Conservation (phyloP, 495 filamentous ascomycete genomes). For the Talaromyces proteolyticus region DNA sequence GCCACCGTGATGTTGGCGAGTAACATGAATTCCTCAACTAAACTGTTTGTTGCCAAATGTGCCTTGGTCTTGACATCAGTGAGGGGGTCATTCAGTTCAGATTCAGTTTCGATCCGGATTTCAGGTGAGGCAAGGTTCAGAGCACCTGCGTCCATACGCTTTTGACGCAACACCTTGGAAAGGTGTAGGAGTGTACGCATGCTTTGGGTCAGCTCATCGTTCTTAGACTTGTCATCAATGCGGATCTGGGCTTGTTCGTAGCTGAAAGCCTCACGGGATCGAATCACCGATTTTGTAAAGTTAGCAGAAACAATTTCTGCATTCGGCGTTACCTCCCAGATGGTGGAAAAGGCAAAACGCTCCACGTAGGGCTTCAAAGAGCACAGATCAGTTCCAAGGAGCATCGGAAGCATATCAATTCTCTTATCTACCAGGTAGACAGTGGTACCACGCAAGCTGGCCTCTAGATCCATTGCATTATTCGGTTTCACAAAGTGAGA, state of each 20-base stretch:
- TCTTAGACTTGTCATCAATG: slow-evolving; percentile 80
- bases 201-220: slow-evolving; percentile 82
- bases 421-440: slow-evolving; percentile 98
- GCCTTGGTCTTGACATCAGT: slow-evolving; percentile 89
- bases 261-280: slow-evolving; percentile 95
- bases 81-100: slow-evolving; percentile 90
- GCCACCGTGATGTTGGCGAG: slow-evolving; percentile 96
- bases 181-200: slow-evolving; percentile 85
- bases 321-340: slow-evolving; percentile 86
- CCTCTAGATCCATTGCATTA: slow-evolving; percentile 95
- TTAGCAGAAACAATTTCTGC: slow-evolving; percentile 75
- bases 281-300: slow-evolving; percentile 97
- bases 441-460: slow-evolving; percentile 87
- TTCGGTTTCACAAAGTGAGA: slow-evolving; percentile 97
- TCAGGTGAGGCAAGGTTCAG: slow-evolving; percentile 93
- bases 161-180: slow-evolving; percentile 90
- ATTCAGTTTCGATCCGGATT: slow-evolving; percentile 88
- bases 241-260: slow-evolving; percentile 93
- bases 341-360: slow-evolving; percentile 89
- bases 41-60: slow-evolving; percentile 89
- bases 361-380: slow-evolving; percentile 97
- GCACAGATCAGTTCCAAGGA: slow-evolving; percentile 92
- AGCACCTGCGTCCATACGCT: slow-evolving; percentile 92
- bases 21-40: slow-evolving; percentile 99
- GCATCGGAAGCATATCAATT: slow-evolving; percentile 96